These are phyloP conservation scores for Micromonas commoda DNA, from an alignment of 139 green algal genomes.

Conservation along the genomic window DNA sequence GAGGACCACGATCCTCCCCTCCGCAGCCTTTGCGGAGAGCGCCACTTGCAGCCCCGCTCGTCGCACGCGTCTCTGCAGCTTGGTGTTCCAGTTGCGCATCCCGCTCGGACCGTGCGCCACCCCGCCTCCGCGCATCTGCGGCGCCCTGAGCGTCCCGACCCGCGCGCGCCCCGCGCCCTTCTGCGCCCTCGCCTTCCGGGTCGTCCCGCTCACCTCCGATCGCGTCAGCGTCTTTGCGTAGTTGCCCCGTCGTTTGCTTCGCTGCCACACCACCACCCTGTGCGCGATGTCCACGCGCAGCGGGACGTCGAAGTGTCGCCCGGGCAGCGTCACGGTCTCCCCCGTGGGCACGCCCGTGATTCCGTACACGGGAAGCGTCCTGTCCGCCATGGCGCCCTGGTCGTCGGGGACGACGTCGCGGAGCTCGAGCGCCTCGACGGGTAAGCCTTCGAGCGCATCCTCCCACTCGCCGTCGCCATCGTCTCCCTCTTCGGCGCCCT, in stretches of 20 bases:
- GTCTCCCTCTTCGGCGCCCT: neutral
- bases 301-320: conserved; percentile 16
- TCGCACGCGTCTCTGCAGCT: conserved; percentile 18
- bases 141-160: conserved; percentile 4
- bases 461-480: neutral
- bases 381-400: neutral
- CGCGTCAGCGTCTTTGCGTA: conserved; percentile 2
- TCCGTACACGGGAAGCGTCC: neutral
- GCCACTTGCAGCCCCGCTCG: conserved; percentile 16
- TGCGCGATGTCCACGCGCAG: conserved; percentile 20
- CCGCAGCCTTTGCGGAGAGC: conserved; percentile 13
- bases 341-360: neutral
- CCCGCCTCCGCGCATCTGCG: conserved; percentile 25
- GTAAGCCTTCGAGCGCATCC: neutral
- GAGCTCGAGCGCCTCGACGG: neutral
- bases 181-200: conserved; percentile 30
- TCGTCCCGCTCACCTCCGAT: conserved; percentile 9
- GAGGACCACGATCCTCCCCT: conserved; percentile 25
- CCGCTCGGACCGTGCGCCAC: conserved; percentile 20
- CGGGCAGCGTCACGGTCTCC: conserved; percentile 6
- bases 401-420: neutral
- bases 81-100: neutral
- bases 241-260: neutral
- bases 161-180: conserved; percentile 31
- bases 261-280: conserved; percentile 7